Base-by-base conservation (phyloP, 768 basidiomycete genomes). In the Neoboletus magnificus region DNA sequence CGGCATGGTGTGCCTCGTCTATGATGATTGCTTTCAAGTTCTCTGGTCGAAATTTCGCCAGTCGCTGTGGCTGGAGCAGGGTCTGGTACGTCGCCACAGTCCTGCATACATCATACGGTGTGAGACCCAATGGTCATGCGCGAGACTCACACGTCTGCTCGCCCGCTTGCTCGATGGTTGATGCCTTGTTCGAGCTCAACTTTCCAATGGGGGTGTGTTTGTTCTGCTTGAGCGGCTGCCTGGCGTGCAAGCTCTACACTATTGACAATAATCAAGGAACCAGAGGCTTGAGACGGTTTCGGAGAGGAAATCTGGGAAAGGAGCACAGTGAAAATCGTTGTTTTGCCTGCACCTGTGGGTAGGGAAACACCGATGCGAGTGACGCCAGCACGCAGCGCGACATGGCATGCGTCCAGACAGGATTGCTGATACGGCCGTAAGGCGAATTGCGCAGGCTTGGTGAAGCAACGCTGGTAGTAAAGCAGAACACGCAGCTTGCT, bases 1-100 rank as follows among this genome's bases (percentile, higher is more conserved):
- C 94, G 29, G 95, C 90, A 71, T 98, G 96, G 68, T 98, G 96
- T 1, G 95, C 95, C 72, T 97, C 94, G 64, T 97, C 94, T 4
- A 97, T 77, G 43, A 96, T 84, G 55, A 97, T 77, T 16, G 87
- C 88, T 63, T 88, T 92, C 58, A 91, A 71, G 44, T 58, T 64
- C 11, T 70, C 64, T 4, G 88, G 86, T 64, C 86, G 77, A 67
- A 95, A 96, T 67, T 95, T 96, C 7, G 76, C 76, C 52, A 93
- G 66, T 20, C 91, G 79, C 10, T 80, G 73, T 5, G 77, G 69
- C 53, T 81, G 85, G 33, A 85, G 76, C 12, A 95, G 75, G 0
- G 91, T 96, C 70, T 97, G 93, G 65, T 91, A 93, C 5, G 93
- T 95, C 4, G 91, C 92, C 42, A 95, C 82, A 0, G 93, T 94